Conservation (phyloP, 495 filamentous ascomycete species). For the Hyaloscypha finlandica region DNA sequence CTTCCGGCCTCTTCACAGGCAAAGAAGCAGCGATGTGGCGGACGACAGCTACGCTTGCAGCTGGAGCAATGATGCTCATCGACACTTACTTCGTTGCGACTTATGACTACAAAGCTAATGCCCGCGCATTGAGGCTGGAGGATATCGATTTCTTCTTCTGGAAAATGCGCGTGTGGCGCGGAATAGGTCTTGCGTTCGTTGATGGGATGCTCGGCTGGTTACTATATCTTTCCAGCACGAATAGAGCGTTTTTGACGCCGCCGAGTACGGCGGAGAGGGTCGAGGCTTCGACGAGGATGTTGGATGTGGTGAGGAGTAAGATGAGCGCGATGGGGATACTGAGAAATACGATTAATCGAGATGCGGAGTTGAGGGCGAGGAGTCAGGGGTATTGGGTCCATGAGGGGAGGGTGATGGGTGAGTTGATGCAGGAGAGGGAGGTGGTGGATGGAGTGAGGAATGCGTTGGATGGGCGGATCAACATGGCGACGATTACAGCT, state of each 20-base stretch:
- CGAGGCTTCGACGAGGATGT: constrained; percentile 40
- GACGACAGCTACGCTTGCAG: constrained; percentile 63
- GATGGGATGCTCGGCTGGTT: constrained; percentile 62
- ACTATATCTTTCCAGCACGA: constrained; percentile 75
- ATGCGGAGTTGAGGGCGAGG: constrained; percentile 51
- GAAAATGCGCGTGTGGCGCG: constrained; percentile 60
- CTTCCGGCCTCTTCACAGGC: constrained; percentile 56
- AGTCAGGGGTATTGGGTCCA: constrained; percentile 52
- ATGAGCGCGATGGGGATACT: constrained; percentile 54
- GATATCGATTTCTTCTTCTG: constrained; percentile 72
- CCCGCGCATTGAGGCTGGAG: constrained; percentile 52
- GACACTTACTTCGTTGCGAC: constrained; percentile 62
- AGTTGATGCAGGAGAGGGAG: constrained; percentile 62
- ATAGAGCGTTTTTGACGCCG: constrained; percentile 56
- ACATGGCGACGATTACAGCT: constrained; percentile 47
- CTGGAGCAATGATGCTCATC: constrained; percentile 54
- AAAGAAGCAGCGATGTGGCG: constrained; percentile 67
- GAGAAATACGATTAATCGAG: constrained; percentile 54
- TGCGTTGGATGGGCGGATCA: constrained; percentile 52
- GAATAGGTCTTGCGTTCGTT: constrained; percentile 56
- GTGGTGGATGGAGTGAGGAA: constrained; percentile 59
- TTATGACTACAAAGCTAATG: constrained; percentile 64
- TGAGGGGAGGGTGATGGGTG: constrained; percentile 54
- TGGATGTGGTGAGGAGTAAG: constrained; percentile 44
- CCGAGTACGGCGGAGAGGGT: constrained; percentile 49